Base-by-base conservation (phyloP, 257 asterid species). In the Mentha longifolia region DNA sequence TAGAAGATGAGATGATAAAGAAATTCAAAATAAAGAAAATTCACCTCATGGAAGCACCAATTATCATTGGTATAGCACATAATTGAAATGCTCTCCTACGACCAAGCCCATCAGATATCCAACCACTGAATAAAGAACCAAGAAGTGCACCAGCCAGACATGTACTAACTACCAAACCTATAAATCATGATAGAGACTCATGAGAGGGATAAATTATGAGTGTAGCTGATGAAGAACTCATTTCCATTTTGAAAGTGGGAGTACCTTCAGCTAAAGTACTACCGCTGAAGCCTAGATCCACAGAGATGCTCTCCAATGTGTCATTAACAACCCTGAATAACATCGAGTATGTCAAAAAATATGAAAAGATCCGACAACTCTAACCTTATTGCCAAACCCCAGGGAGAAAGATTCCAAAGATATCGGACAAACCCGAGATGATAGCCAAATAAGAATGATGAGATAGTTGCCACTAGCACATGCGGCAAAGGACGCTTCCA, bases 401-500 rank as follows among this genome's bases (percentile, higher is more conserved):
- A 59, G 57, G 31, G 68, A 41, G 64, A 68, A 45, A 63, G 9
- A 61, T 59, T 68, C 63, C 46, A 73, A 70, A 65, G 77, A 82
- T 72, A 72, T 57, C 37, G 70, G 28, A 76, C 88, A 74, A 75
- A 91, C 98, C 97, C 98, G 41, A 93, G 93, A 83, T 93, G 98
- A 84, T 93, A 93, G 74, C 98, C 98, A 74, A 80, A 93, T 68
- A 93, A 81, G 77, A 91, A 86, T n/a, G 98, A 87, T 0, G 97
- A 85, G 19, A 93, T 33, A 71, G 85, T 84, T 72, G 97, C 98
- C 77, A 93, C 97, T 81, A 93, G 74, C 72, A 93, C 73, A 81
- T 93, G 97, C 10, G 97, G 98, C 77, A 93, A 78, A 3, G 98
- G 83, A 58, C 87, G 88, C 82, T 81, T 86, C 98, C 98, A 93